Evolutionary conservation across 441 rosid genomes (phyloP), one percentile per base, ranked within the genome.

Genomic region (Brassica hybrid): DNA sequence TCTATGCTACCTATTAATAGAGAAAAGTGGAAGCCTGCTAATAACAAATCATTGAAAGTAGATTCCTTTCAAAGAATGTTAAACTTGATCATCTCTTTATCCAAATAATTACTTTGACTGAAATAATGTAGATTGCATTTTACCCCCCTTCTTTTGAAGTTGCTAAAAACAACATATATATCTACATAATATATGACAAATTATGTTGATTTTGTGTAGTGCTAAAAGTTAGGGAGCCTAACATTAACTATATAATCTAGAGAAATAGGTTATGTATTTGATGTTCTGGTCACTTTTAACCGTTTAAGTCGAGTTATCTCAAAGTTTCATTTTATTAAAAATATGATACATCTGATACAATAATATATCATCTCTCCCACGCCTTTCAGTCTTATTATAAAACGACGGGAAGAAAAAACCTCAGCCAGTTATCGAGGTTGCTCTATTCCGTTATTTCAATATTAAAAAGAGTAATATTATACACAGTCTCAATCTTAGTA

Each of bases 1-100:
- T 50, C 2, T 66, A 78, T 59, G 64, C 19, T 71, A 65, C 41
- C 4, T 27, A 38, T 27, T 58, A 65, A 11, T 7, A 11, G 13
- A 61, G 25, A 60, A 62, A 78, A 78, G 74, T 78, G 54, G 70
- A 78, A 30, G 81, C 81, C 58, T 78, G 78, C 81, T 73, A 12
- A 73, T 23, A 73, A 8, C 74, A 73, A 67, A 78, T 73, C 66
- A 73, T 68, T 73, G 65, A 38, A 57, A 68, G 41, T 38, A 38
- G 52, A 54, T 78, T 36, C 62, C 82, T 69, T 74, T 32, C 54
- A 69, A 69, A 79, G 79, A 74, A 74, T 30, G 67, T 69, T 74
- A 63, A 63, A 74, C 82, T 63, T 69, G 74, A 69, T 74, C 57
- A 64, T 57, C 67, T 74, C 52, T 63, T 7, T 63, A 54, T 45